Evolutionary conservation across 192 early-diverging fungal genomes (phyloP), one percentile per base, ranked within the genome.

Genomic region (Backusella tuberculispora): DNA sequence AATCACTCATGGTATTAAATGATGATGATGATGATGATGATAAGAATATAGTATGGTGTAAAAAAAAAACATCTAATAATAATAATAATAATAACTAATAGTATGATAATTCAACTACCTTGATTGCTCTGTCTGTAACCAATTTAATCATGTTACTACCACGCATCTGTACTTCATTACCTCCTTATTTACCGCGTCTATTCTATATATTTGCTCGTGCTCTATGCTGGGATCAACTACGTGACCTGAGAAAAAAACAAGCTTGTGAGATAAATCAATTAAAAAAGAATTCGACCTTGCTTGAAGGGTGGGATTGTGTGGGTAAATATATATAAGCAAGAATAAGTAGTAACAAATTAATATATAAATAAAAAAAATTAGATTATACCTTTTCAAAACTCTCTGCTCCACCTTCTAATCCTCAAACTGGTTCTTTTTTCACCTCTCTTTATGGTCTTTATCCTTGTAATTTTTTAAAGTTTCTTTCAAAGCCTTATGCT

Each of bases 361-460:
- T 38, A 24, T 42, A 19, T 43, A 45, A 14, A 38, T 1, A 34
- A 34, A 29, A 38, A 40, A 15, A n/a, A 5, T 21, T 74, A 80
- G 78, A 83, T 56, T 83, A 74, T 56, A 76, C 78, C 24, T 76
- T 80, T 56, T 83, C 78, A 12, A 83, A 83, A 69, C n/a, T 81
- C 15, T 48, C 79, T 10, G 84, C 85, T 34, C 84, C 84, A 19
- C 84, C 84, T 21, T 83, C 84, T 5, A 85, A 87, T 45, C 86
- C 86, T 6, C 81, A 81, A n/a, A 82, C 86, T 0, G 80, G 81
- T 4, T 56, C 81, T 3, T 79, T 89, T 21, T 89, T 89, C 42
- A 85, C 88, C 9, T 85, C 83, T 45, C 74, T 89, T 26, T 89
- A 89, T 63, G 88, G 88, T 0, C 75, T 88, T 15, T 88, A 83